Percentiles rank a stretch among this genome's conserved stretches.
These are phyloP conservation scores for Fusarium nygamai DNA, from an alignment of 2,329 filamentous ascomycete genomes.

Conservation along the genomic window DNA sequence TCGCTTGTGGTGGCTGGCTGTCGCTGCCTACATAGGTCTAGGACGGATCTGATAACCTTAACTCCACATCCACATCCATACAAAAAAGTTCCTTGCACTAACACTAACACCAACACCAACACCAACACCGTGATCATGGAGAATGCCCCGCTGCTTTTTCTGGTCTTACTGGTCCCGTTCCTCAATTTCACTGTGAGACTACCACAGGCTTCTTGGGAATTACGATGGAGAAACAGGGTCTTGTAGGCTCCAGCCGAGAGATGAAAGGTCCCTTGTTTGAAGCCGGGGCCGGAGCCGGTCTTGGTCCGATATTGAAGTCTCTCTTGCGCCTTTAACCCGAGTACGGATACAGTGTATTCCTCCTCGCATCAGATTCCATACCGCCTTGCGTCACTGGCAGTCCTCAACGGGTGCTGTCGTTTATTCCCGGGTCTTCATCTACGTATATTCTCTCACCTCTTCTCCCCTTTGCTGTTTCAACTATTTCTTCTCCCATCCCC, in stretches of 20 bases:
- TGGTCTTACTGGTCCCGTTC: conserved; percentile 21
- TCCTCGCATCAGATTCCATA: neutral
- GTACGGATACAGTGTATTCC: conserved; percentile 18
- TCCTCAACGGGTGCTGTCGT: conserved; percentile 4
- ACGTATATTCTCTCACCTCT: neutral
- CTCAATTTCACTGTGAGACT: conserved; percentile 1
- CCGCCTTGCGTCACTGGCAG: conserved; percentile 12
- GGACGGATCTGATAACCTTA: conserved; percentile 47
- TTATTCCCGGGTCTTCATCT: conserved; percentile 14
- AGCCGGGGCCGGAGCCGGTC: neutral
- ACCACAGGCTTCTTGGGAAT: neutral
- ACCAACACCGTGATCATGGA: conserved; percentile 28
- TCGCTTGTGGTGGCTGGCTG: conserved; percentile 19
- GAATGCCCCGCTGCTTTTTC: conserved; percentile 28
- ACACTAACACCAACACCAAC: conserved; percentile 17
- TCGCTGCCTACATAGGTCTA: neutral
- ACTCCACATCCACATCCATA: conserved; percentile 34
- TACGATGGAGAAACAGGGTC: conserved; percentile 17
- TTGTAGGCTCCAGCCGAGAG: conserved; percentile 2
- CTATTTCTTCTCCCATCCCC: conserved; percentile 2
- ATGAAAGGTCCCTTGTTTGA: conserved; percentile 1
- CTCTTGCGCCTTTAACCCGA: neutral
- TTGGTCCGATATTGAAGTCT: conserved; percentile 30
- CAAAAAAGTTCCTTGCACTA: conserved; percentile 19
- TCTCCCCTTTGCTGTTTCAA: neutral